Conservation (phyloP, 2,329 filamentous ascomycete species). For the Fusarium stilboides region DNA sequence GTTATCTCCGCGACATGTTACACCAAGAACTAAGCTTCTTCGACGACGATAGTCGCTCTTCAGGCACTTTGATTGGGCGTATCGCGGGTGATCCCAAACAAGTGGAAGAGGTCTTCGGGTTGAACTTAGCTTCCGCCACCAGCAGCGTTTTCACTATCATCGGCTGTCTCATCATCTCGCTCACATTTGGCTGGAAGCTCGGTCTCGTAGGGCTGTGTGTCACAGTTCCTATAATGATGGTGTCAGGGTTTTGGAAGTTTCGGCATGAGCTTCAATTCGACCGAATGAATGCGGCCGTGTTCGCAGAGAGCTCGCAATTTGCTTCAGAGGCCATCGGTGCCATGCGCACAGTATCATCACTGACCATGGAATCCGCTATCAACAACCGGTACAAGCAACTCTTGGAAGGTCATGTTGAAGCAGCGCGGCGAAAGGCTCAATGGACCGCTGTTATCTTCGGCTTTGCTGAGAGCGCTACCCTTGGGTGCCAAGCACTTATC, state of each 20-base stretch:
- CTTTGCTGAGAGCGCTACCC: slow-evolving; percentile 55
- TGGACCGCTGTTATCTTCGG: slow-evolving; percentile 53
- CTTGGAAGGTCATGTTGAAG: slow-evolving; percentile 52
- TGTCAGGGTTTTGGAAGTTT: slow-evolving; percentile 56
- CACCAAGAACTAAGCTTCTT: slow-evolving; percentile 50
- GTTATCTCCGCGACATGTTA: slow-evolving; percentile 51
- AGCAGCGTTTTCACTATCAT: slow-evolving; percentile 49
- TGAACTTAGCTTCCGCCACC: slow-evolving; percentile 50
- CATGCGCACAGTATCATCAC: slow-evolving; percentile 71
- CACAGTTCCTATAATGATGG: slow-evolving; percentile 54
- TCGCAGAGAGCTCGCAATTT: slow-evolving; percentile 72
- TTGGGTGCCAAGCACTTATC: slow-evolving; percentile 63
- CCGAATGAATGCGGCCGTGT: slow-evolving; percentile 68
- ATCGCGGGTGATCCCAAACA: slow-evolving; percentile 50
- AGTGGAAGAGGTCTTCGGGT: slow-evolving; percentile 51
- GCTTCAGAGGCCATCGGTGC: slow-evolving; percentile 73
- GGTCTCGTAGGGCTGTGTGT: slow-evolving; percentile 55
- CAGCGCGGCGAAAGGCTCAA: slow-evolving; percentile 50
- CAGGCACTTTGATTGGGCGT: slow-evolving; percentile 46
- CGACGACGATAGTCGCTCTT: slow-evolving; percentile 50
- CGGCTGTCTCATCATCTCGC: slow-evolving; percentile 49
- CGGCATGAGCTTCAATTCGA: slow-evolving; percentile 69
- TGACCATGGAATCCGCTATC: slow-evolving; percentile 73
- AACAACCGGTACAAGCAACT: slow-evolving; percentile 55
- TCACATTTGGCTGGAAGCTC: slow-evolving; percentile 56